These are phyloP conservation scores for Penicillium dipodomyicola DNA, from an alignment of 495 filamentous ascomycete species.

Conservation along the genomic window DNA sequence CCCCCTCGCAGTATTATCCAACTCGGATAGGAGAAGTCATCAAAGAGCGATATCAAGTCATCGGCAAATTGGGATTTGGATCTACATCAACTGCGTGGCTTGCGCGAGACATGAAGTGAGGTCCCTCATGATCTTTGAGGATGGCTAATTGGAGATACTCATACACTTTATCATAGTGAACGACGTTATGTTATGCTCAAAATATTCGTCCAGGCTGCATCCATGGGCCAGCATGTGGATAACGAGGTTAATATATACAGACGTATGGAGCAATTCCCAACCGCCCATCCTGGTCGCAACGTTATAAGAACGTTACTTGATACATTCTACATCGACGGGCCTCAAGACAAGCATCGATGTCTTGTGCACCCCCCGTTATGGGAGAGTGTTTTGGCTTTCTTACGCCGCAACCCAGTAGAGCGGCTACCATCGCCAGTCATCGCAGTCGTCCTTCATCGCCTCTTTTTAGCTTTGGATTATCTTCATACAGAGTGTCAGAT, in stretches of 20 bases:
- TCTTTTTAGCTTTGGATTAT: conserved; percentile 44
- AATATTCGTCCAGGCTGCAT: conserved; percentile 26
- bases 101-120: too few species aligned
- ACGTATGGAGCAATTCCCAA: conserved; percentile 17
- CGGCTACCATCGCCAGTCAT: conserved; percentile 27
- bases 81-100: too few species aligned
- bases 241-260: conserved; percentile 34
- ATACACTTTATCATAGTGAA: conserved; percentile 10
- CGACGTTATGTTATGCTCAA: conserved; percentile 36
- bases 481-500: conserved; percentile 49
- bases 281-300: neutral
- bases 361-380: conserved; percentile 44
- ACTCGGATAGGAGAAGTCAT: too few species aligned
- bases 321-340: conserved; percentile 32
- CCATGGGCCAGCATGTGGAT: conserved; percentile 24
- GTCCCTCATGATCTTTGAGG: too few species aligned
- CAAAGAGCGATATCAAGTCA: too few species aligned
- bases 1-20: too few species aligned
- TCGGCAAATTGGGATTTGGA: too few species aligned
- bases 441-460: conserved; percentile 27
- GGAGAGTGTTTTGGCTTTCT: conserved; percentile 39
- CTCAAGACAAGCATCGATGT: conserved; percentile 40
- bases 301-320: conserved; percentile 32
- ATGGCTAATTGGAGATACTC: too few species aligned
- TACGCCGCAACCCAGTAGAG: conserved; percentile 31